Conservation (phyloP, 73 alveolate genomes). For the Symbiodinium pilosum region DNA sequence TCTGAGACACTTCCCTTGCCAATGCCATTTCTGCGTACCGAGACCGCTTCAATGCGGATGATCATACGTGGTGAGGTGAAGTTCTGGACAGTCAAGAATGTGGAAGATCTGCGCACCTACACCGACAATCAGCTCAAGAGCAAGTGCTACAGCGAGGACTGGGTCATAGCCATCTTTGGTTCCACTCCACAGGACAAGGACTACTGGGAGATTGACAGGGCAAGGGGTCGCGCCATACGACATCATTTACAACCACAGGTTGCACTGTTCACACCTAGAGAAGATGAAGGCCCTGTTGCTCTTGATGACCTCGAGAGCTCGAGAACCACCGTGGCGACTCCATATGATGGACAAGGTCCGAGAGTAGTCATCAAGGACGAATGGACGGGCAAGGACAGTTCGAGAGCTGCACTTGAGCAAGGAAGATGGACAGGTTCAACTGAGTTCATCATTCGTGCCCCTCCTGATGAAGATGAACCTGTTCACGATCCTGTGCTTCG, state of each 20-base stretch:
- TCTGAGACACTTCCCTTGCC: background rate
- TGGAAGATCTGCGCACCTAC: background rate
- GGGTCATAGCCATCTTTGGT: background rate
- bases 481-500: background rate
- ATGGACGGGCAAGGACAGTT: background rate
- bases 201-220: background rate
- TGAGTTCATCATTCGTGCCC: background rate
- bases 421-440: background rate
- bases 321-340: background rate
- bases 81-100: background rate
- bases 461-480: background rate
- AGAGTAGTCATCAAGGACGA: background rate
- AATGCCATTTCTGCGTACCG: background rate
- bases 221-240: background rate
- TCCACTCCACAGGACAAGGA: background rate
- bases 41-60: background rate
- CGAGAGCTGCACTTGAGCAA: background rate
- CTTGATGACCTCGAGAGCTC: background rate
- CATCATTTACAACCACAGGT: too few species aligned
- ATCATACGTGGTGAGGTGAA: background rate
- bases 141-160: background rate
- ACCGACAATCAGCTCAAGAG: background rate
- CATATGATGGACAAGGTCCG: background rate
- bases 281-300: background rate
- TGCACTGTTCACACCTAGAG: background rate